A percentile compares a stretch with the other conserved stretches of the same genome.
Conservation (phyloP, 2,329 filamentous ascomycete species). For the Exophiala bonariae region DNA sequence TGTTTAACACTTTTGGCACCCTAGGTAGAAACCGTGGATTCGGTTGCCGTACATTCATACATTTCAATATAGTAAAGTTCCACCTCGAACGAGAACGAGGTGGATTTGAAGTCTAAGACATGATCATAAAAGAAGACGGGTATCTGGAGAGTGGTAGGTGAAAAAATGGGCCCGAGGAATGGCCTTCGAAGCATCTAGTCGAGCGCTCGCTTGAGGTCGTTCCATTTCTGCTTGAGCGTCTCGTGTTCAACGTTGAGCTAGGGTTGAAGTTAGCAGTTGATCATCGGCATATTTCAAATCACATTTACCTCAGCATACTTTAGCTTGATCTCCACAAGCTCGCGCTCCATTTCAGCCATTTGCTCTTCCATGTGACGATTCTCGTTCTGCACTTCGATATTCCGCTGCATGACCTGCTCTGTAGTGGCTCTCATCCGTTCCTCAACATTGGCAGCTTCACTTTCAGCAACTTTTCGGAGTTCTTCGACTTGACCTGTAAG, state of each 20-base stretch:
- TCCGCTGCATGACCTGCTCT: slow-evolving; percentile 87
- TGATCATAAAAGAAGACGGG: no score
- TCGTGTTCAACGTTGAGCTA: slow-evolving; percentile 71
- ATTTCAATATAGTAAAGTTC: no score
- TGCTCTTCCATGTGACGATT: slow-evolving; percentile 87
- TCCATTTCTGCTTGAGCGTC: slow-evolving; percentile 73
- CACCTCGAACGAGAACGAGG: no score
- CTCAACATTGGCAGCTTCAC: slow-evolving; percentile 86
- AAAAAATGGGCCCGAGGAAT: no score
- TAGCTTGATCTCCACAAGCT: slow-evolving; percentile 92
- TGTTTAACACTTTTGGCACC: no score
- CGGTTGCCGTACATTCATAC: no score
- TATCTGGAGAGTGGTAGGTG: no score
- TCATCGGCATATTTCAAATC: no score
- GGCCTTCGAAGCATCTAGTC: slow-evolving; percentile 40
- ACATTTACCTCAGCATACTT: slow-evolving; percentile 87
- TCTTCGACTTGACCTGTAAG: slow-evolving; percentile 82
- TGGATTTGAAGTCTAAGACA: no score
- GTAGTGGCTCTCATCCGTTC: slow-evolving; percentile 78
- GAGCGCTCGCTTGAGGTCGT: slow-evolving; percentile 64
- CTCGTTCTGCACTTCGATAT: slow-evolving; percentile 90
- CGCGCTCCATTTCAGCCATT: slow-evolving; percentile 86
- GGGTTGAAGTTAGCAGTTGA: slow-evolving; percentile 18
- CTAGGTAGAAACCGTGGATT: no score
- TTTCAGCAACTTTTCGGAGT: slow-evolving; percentile 81